phyloP scores from a whole-genome alignment of 345 rosid species.

The Salix suchowensis region DNA sequence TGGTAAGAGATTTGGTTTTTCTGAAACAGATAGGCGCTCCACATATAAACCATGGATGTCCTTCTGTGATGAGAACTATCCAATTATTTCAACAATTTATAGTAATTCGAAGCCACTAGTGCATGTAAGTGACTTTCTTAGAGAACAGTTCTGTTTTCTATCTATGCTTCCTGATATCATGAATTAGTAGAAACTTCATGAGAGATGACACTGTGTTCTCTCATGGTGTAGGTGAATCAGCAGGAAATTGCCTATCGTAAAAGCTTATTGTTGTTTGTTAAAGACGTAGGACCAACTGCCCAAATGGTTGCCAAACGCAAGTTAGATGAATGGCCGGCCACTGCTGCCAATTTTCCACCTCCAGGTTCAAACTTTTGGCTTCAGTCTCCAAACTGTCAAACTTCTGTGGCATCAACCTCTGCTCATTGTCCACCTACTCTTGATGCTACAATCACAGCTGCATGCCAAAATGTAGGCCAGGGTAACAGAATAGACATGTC shows the following conservation, averaged over 20 bases:
- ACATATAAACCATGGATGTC: slow-evolving; percentile 33
- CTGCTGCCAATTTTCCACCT: slow-evolving; percentile 13
- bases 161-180: background rate
- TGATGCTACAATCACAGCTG: background rate
- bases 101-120: slow-evolving; percentile 19
- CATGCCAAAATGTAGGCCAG: slow-evolving; percentile 2
- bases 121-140: slow-evolving; percentile 30
- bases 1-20: slow-evolving; percentile 15
- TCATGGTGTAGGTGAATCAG: slow-evolving; percentile 31
- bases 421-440: background rate
- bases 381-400: slow-evolving; percentile 6
- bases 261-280: slow-evolving; percentile 41
- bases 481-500: background rate
- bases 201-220: background rate
- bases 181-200: background rate
- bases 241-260: slow-evolving; percentile 32
- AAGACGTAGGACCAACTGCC: slow-evolving; percentile 50
- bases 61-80: slow-evolving; percentile 11
- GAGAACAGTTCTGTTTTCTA: background rate
- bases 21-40: slow-evolving; percentile 37
- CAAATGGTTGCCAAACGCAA: slow-evolving; percentile 38
- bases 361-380: slow-evolving; percentile 14
- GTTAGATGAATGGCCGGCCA: slow-evolving; percentile 20
- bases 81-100: slow-evolving; percentile 20
- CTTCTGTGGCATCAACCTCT: slow-evolving; percentile 4